phyloP scores from a whole-genome alignment of 2,329 filamentous ascomycete genomes.

The Dothideomycetes sp. region DNA sequence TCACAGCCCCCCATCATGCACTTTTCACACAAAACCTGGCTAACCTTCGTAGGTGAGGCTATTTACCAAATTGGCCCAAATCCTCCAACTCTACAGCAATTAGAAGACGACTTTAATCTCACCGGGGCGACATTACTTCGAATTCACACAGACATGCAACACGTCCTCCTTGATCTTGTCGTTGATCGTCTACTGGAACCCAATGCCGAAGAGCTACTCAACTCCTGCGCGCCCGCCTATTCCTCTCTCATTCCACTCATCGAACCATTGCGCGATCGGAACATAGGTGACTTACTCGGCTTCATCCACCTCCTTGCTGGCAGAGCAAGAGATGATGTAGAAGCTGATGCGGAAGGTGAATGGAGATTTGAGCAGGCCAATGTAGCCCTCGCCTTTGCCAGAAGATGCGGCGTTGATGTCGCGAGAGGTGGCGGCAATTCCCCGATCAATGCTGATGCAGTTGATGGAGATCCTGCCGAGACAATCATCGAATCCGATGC shows the following conservation, averaged over 20 bases:
- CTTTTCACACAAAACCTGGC: too few relatives aligned
- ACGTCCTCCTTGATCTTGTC: neutral
- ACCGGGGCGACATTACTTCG: neutral
- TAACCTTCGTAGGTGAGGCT: neutral
- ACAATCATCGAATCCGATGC: conserved; percentile 15
- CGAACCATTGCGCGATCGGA: neutral
- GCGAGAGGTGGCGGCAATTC: conserved; percentile 8
- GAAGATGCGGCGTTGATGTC: conserved; percentile 8
- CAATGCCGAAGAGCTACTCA: neutral
- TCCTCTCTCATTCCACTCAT: neutral
- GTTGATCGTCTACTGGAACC: neutral
- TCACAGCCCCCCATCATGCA: too few relatives aligned
- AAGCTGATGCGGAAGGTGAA: neutral
- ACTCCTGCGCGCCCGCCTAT: neutral
- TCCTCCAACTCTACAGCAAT: neutral
- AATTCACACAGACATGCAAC: neutral
- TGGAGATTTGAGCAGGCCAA: conserved; percentile 11
- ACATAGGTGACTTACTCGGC: conserved; percentile 6
- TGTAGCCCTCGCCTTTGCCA: conserved; percentile 2
- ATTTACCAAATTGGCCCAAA: neutral
- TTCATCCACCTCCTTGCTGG: conserved; percentile 6
- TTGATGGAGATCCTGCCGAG: conserved; percentile 12
- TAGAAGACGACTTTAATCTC: neutral
- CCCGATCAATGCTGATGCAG: neutral
- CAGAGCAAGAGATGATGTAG: neutral